phyloP scores from a whole-genome alignment of 768 basidiomycete species.

The Exidia glandulosa region DNA sequence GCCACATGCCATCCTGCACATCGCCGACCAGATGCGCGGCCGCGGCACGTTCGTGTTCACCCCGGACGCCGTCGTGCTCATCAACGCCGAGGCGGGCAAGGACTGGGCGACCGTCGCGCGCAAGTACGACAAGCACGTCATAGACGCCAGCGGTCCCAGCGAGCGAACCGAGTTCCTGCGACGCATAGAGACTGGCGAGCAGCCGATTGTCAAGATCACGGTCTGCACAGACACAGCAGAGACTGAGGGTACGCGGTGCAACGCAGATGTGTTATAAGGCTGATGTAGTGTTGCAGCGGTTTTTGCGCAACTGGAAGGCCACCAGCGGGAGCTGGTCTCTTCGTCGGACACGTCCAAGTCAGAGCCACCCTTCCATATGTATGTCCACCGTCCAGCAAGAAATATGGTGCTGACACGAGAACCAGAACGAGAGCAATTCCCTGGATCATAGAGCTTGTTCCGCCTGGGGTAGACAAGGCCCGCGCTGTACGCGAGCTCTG shows the following conservation, averaged over 20 bases:
- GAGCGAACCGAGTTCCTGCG: background rate
- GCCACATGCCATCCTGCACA: background rate
- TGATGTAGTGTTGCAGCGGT: no score
- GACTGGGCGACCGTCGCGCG: conserved; percentile 4
- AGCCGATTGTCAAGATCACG: conserved; percentile 3
- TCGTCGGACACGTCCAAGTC: no score
- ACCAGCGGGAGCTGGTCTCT: no score
- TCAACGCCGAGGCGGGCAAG: conserved; percentile 1
- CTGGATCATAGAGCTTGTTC: conserved; percentile 3
- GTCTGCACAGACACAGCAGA: no score
- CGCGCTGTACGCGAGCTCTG: conserved; percentile 2
- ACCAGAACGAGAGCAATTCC: no score
- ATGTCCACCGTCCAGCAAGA: no score
- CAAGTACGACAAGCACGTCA: conserved; percentile 1
- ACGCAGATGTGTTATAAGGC: no score
- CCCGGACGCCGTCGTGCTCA: background rate
- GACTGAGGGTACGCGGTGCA: no score
- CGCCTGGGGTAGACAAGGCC: conserved; percentile 2
- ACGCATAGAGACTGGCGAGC: background rate
- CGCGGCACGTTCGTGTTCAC: conserved; percentile 5
- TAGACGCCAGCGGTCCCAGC: background rate
- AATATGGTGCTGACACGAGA: no score
- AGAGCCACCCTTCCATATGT: background rate
- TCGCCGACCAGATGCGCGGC: background rate
- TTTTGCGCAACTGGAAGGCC: no score